phyloP scores from a whole-genome alignment of 169 alveolate species.

The Cryptosporidium baileyi region DNA sequence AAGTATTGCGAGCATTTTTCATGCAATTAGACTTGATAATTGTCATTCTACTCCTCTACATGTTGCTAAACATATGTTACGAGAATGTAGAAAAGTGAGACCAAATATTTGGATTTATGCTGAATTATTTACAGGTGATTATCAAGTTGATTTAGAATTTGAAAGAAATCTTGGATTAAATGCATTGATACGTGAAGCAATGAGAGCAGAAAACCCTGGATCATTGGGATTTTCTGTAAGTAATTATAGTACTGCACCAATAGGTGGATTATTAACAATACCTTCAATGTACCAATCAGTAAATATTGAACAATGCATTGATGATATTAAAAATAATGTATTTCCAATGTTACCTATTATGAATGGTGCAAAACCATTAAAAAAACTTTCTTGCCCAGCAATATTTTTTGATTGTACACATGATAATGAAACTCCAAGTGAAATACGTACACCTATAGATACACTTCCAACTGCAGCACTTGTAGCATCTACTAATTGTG shows the following conservation, averaged over 20 bases:
- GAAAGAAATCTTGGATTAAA: slow-evolving; percentile 86
- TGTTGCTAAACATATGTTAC: slow-evolving; percentile 88
- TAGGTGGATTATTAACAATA: slow-evolving; percentile 31
- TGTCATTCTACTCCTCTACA: slow-evolving; percentile 94
- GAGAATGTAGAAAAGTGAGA: slow-evolving; percentile 85
- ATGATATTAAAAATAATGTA: neutral
- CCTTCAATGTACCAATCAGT: slow-evolving; percentile 48
- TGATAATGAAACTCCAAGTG: slow-evolving; percentile 87
- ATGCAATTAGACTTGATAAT: slow-evolving; percentile 93
- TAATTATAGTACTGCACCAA: slow-evolving; percentile 56
- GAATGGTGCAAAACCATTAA: slow-evolving; percentile 64
- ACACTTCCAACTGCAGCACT: slow-evolving; percentile 85
- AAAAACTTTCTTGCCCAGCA: slow-evolving; percentile 78
- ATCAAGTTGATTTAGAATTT: slow-evolving; percentile 84
- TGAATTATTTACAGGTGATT: slow-evolving; percentile 89
- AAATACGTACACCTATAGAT: slow-evolving; percentile 78
- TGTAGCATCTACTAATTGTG: slow-evolving; percentile 80
- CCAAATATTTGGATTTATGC: slow-evolving; percentile 89
- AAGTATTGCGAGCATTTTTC: slow-evolving; percentile 84
- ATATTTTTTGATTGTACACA: slow-evolving; percentile 91
- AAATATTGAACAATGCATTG: neutral
- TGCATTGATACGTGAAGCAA: slow-evolving; percentile 88
- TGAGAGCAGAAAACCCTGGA: slow-evolving; percentile 71
- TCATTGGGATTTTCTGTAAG: slow-evolving; percentile 57
- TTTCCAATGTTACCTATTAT: slow-evolving; percentile 13